Evolutionary conservation across 2,329 filamentous ascomycete species (phyloP).

Genomic region (Emericellopsis atlantica): DNA sequence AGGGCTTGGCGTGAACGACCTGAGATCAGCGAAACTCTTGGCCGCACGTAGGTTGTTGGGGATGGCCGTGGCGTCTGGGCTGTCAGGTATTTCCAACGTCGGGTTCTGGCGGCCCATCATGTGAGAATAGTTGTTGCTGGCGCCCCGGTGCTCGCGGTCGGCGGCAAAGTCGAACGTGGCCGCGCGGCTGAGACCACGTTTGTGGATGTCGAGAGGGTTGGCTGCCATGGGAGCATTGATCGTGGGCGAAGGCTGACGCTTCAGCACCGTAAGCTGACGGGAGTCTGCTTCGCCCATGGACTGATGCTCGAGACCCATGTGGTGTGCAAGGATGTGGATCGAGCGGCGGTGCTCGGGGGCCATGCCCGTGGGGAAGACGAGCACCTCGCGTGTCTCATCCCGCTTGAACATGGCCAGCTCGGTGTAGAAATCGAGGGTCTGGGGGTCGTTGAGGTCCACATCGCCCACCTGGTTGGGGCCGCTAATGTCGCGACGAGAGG

Average conservation of each 20-base stretch:
- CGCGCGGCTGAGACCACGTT: constrained; percentile 78
- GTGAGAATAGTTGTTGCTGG: constrained; percentile 54
- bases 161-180: constrained; percentile 97
- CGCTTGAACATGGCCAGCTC: constrained; percentile 83
- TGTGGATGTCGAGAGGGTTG: constrained; percentile 61
- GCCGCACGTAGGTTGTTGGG: constrained; percentile 79
- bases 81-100: constrained; percentile 80
- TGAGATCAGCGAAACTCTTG: constrained; percentile 92
- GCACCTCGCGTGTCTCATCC: constrained; percentile 61
- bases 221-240: constrained; percentile 46
- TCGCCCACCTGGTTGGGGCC: constrained; percentile 30
- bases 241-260: constrained; percentile 42
- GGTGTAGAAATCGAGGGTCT: constrained; percentile 79
- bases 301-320: constrained; percentile 83
- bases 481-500: neutral
- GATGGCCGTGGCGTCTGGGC: constrained; percentile 45
- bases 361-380: constrained; percentile 73
- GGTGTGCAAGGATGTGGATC: constrained; percentile 88
- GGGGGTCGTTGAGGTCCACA: constrained; percentile 83
- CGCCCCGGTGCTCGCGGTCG: constrained; percentile 54
- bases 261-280: constrained; percentile 83
- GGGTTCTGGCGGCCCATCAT: constrained; percentile 70
- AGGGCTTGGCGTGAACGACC: constrained; percentile 89
- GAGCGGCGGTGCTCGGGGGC: constrained; percentile 75
- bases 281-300: constrained; percentile 82